Evolutionary conservation across 805 yeast species (phyloP).

Genomic region (Isabelozyma rhagii): DNA sequence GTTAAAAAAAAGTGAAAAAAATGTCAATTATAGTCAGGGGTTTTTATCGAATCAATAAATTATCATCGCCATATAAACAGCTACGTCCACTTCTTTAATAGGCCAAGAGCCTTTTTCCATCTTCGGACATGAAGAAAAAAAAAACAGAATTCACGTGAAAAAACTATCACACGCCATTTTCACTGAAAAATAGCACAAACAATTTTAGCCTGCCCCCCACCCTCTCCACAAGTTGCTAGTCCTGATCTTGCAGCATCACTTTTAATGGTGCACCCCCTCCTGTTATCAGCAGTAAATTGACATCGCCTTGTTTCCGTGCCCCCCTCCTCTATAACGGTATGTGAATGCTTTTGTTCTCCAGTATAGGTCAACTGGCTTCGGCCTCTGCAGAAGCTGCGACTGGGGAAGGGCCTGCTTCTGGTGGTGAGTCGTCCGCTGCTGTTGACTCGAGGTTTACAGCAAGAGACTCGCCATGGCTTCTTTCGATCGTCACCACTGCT

Average conservation of each 20-base stretch:
- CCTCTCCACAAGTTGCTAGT: neutral
- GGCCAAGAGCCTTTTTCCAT: neutral
- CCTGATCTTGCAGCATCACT: neutral
- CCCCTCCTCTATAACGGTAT: too few relatives aligned
- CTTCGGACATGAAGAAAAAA: neutral
- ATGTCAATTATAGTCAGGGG: too few relatives aligned
- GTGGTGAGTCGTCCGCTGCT: conserved; percentile 1
- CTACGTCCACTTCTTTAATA: neutral
- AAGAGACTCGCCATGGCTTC: conserved; percentile 17
- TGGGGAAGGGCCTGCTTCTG: neutral
- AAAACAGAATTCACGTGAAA: neutral
- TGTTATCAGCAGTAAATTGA: too few relatives aligned
- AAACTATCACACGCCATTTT: neutral
- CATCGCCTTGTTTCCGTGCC: too few relatives aligned
- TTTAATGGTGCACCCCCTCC: too few relatives aligned
- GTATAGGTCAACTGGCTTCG: too few relatives aligned
- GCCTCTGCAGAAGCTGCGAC: too few relatives aligned
- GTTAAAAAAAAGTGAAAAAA: too few relatives aligned
- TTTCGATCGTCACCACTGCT: conserved; percentile 19
- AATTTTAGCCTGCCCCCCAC: neutral
- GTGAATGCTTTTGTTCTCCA: too few relatives aligned
- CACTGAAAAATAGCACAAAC: neutral
- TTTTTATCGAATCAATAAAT: too few relatives aligned
- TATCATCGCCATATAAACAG: neutral
- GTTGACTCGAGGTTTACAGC: conserved; percentile 2